Base-by-base conservation (phyloP, 2,329 filamentous ascomycete species). In the Talaromyces sp. region DNA sequence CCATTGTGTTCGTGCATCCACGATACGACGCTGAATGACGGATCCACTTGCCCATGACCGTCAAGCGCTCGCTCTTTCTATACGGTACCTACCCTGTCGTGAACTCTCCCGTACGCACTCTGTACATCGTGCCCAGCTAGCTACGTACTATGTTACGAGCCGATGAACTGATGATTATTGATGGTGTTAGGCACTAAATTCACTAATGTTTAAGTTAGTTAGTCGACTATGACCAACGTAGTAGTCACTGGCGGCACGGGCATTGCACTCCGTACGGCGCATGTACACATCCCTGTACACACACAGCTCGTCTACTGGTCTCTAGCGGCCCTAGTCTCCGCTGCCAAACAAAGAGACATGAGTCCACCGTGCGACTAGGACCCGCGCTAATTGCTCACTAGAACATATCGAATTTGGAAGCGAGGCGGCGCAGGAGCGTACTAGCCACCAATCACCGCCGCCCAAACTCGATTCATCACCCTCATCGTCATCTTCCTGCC, bases 291-390 rank as follows among this genome's bases (percentile, higher is more conserved):
- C 50, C 50, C 31, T 33, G 44, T 35, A 54, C 23, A 48, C 48
- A 59, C 23, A 48, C 48, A 59, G 52, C 28, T 63, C 50, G 62
- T 57, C 57, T 52, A 18, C 28, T 21, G 11, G n/a, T 31, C 56
- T 58, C 54, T 59, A 55, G 55, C 37, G 48, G 58, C 46, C 40
- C 40, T 63, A 63, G 62, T 60, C 62, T 60, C 62, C 62, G 62
- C 62, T 63, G 62, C 57, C 62, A 63, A 37, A 63, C 61, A 63
- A 63, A 63, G 57, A 60, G 50, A 31, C 48, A 55, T 33, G 58
- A 56, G 57, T 42, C 52, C 37, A 59, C 57, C 35, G 18, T 61
- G 58, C 48, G 35, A 55, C 54, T 52, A 57, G 48, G 61, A 16
- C 14, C 31, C 57, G 48, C 62, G 62, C 62, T 63, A 63, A 60